phyloP scores from a whole-genome alignment of 208 protist species.

The Acanthamoeba pearcei region DNA sequence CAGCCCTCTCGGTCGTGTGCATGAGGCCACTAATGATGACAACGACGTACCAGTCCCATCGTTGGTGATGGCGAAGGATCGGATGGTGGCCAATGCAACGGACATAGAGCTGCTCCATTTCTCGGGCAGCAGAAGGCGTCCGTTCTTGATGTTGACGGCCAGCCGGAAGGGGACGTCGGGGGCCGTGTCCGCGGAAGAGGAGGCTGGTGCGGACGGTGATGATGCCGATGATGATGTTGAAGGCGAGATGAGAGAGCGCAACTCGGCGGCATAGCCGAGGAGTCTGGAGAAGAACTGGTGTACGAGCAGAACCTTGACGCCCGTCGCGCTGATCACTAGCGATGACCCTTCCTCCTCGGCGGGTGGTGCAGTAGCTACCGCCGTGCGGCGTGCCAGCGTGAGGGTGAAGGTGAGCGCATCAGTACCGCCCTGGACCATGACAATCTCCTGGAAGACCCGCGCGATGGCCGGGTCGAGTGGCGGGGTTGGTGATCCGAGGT shows the following conservation, averaged over 20 bases:
- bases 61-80: neutral
- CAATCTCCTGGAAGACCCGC: neutral
- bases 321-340: neutral
- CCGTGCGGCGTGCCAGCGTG: neutral
- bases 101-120: conserved; percentile 10
- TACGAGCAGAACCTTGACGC: neutral
- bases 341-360: neutral
- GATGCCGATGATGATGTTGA: neutral
- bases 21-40: neutral
- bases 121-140: neutral
- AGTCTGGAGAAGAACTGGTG: conserved; percentile 3
- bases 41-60: conserved; percentile 1
- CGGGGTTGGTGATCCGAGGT: neutral
- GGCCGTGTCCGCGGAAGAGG: neutral
- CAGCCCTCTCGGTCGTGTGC: neutral
- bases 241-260: neutral
- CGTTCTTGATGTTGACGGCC: neutral
- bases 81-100: neutral
- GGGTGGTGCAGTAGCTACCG: neutral
- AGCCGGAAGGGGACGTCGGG: neutral
- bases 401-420: conserved; percentile 25
- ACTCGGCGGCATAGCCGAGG: conserved; percentile 3
- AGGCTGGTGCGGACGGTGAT: neutral
- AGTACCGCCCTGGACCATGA: neutral
- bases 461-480: neutral